A percentile compares a stretch with the other conserved stretches of the same genome.
Conservation (phyloP, 2,329 filamentous ascomycete species). For the Teratosphaeria zuluensis region DNA sequence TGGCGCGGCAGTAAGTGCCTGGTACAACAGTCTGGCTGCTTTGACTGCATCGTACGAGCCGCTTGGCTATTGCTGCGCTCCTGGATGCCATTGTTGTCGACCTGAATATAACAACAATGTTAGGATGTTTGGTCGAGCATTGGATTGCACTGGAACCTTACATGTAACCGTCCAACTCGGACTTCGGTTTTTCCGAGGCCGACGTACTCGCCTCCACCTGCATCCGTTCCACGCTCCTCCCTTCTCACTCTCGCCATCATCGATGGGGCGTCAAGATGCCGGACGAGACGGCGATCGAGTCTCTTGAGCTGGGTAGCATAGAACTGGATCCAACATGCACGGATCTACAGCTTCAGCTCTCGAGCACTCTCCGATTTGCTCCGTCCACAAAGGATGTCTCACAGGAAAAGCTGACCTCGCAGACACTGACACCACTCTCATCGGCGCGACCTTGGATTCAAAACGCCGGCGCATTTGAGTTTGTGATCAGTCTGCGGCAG, state of each 20-base stretch:
- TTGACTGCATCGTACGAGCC: not conserved
- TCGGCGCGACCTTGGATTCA: constrained; percentile 21
- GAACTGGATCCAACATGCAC: constrained; percentile 12
- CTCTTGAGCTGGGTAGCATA: constrained; percentile 6
- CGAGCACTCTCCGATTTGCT: constrained; percentile 13
- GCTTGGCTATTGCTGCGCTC: not conserved
- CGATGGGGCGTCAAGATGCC: not conserved
- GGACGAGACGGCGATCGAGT: constrained; percentile 3
- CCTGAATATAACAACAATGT: too few species aligned
- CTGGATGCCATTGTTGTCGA: constrained; percentile 1
- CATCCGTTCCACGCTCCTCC: not conserved
- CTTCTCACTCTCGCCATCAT: not conserved
- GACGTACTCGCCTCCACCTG: not conserved
- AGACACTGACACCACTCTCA: not conserved
- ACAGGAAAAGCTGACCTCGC: not conserved
- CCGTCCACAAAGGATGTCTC: constrained; percentile 8
- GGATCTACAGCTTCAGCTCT: constrained; percentile 10
- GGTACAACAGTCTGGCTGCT: not conserved
- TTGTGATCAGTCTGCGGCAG: constrained; percentile 13
- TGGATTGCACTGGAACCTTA: too few species aligned
- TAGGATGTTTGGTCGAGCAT: too few species aligned
- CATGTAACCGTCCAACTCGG: not conserved
- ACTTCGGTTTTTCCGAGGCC: not conserved
- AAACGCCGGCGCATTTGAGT: constrained; percentile 23
- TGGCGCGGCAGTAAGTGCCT: constrained; percentile 4